Percentiles rank a stretch among this genome's conserved stretches.
These are phyloP conservation scores for Hypoxylon lenormandii DNA, from an alignment of 495 filamentous ascomycete genomes.

Conservation along the genomic window DNA sequence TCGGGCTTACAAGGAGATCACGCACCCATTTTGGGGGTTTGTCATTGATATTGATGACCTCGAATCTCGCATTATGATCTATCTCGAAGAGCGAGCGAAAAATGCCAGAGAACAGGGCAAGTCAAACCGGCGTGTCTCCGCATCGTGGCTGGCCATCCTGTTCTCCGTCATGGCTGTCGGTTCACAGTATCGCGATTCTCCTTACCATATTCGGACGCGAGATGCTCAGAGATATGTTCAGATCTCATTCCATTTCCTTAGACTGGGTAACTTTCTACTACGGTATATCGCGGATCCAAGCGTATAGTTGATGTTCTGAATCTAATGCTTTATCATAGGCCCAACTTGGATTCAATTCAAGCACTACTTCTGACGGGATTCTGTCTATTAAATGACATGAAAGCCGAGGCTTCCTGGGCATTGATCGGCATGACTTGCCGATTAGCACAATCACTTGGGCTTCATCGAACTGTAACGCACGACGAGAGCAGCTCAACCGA, in stretches of 20 bases:
- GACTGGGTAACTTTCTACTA: conserved; percentile 66
- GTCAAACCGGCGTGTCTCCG: conserved; percentile 68
- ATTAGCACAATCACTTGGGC: conserved; percentile 66
- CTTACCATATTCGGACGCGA: conserved; percentile 65
- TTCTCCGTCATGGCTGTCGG: conserved; percentile 84
- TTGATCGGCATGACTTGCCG: conserved; percentile 67
- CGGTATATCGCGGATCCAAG: conserved; percentile 46
- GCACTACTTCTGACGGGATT: conserved; percentile 66
- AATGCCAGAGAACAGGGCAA: conserved; percentile 63
- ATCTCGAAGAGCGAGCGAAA: conserved; percentile 73
- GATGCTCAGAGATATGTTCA: conserved; percentile 68
- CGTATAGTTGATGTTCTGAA: background rate
- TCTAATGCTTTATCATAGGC: conserved; percentile 49
- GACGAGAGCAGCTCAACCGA: conserved; percentile 54
- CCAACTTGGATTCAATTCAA: conserved; percentile 69
- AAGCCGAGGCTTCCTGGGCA: conserved; percentile 70
- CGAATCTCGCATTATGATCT: conserved; percentile 72
- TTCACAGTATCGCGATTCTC: conserved; percentile 80
- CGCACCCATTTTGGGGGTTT: conserved; percentile 82
- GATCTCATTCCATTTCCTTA: conserved; percentile 68
- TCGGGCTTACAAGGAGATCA: conserved; percentile 78
- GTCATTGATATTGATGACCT: conserved; percentile 75
- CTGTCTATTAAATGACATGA: conserved; percentile 70
- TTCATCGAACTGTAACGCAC: conserved; percentile 60
- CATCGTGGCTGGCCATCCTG: conserved; percentile 76